A percentile compares a stretch with the other conserved stretches of the same genome.
Conservation (phyloP, 164 flowering plant genomes). For the Tinospora cordifolia region DNA sequence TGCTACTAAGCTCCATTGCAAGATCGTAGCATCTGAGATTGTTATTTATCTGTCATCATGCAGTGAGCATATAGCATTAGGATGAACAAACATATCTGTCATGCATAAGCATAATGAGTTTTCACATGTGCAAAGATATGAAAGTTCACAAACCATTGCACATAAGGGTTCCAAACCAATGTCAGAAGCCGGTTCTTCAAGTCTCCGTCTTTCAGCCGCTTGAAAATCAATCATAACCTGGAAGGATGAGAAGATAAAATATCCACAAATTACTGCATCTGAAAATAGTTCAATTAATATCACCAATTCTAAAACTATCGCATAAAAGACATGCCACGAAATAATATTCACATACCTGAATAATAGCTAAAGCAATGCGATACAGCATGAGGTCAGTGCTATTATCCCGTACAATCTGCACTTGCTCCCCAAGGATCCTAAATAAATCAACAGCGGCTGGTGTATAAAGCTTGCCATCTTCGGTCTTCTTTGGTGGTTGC, state of each 20-base stretch:
- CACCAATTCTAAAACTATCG: background rate
- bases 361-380: slow-evolving; percentile 81
- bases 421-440: slow-evolving; percentile 95
- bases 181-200: slow-evolving; percentile 95
- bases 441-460: slow-evolving; percentile 98
- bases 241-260: background rate
- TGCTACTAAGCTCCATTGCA: slow-evolving; percentile 86
- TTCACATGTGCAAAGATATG: background rate
- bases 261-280: background rate
- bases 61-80: slow-evolving; percentile 1
- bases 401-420: slow-evolving; percentile 93
- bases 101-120: background rate
- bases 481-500: slow-evolving; percentile 88
- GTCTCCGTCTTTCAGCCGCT: slow-evolving; percentile 84
- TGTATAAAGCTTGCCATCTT: slow-evolving; percentile 90
- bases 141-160: slow-evolving; percentile 66
- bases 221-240: slow-evolving; percentile 98
- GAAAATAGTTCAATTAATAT: too few relatives aligned
- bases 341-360: slow-evolving; percentile 54
- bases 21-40: slow-evolving; percentile 96
- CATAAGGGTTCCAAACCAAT: slow-evolving; percentile 90
- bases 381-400: slow-evolving; percentile 97
- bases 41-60: slow-evolving; percentile 66
- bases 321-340: background rate
- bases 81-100: background rate